phyloP scores from a whole-genome alignment of 2,329 filamentous ascomycete species.

The Penicillium concentricum region DNA sequence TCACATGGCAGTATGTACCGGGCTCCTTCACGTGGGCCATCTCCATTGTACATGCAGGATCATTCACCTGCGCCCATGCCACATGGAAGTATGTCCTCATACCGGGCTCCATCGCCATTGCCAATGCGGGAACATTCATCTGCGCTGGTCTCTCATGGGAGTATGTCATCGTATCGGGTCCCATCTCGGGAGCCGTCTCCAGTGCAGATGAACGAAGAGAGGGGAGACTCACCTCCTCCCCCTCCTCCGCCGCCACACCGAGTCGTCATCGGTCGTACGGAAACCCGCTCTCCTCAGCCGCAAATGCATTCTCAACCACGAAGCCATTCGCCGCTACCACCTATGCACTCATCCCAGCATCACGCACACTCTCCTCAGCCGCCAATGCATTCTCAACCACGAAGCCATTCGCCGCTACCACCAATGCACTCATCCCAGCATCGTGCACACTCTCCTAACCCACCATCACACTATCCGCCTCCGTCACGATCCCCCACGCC shows the following conservation, averaged over 20 bases:
- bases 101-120: conserved; percentile 3
- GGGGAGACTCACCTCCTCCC: conserved; percentile 73
- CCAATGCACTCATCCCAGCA: conserved; percentile 10
- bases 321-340: conserved; percentile 15
- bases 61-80: neutral
- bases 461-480: conserved; percentile 10
- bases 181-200: conserved; percentile 28
- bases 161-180: neutral
- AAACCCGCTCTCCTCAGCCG: conserved; percentile 17
- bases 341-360: conserved; percentile 9
- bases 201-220: conserved; percentile 41
- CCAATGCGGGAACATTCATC: neutral
- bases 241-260: conserved; percentile 80
- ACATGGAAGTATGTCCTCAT: conserved; percentile 2
- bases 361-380: conserved; percentile 16
- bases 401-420: conserved; percentile 15
- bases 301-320: conserved; percentile 14
- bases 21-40: conserved; percentile 22
- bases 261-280: conserved; percentile 50
- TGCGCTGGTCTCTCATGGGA: conserved; percentile 5
- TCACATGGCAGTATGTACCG: conserved; percentile 5
- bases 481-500: conserved; percentile 32
- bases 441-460: conserved; percentile 12
- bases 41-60: conserved; percentile 37
- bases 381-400: conserved; percentile 12